phyloP scores from a whole-genome alignment of 352 stramenopile species.

The Phytophthora aleatoria region DNA sequence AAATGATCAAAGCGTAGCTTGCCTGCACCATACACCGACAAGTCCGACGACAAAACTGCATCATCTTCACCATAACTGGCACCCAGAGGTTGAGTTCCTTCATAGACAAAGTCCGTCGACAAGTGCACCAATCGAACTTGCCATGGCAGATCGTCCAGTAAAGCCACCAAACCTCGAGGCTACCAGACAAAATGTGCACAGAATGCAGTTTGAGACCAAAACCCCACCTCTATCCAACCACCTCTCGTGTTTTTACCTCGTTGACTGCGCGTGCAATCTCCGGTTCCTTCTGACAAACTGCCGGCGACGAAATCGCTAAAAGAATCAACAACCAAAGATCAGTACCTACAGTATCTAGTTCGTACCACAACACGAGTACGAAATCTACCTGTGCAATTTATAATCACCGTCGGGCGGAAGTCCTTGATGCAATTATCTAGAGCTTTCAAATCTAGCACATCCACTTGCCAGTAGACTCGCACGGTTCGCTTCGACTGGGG shows the following conservation, averaged over 20 bases:
- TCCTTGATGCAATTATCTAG: slow-evolving; percentile 40
- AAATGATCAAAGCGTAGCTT: slow-evolving; percentile 64
- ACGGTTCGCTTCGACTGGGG: slow-evolving; percentile 15
- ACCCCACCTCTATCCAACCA: not conserved
- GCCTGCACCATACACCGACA: slow-evolving; percentile 50
- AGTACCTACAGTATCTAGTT: not conserved
- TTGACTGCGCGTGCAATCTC: slow-evolving; percentile 45
- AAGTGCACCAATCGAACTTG: slow-evolving; percentile 59
- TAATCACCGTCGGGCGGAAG: slow-evolving; percentile 47
- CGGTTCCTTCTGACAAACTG: slow-evolving; percentile 57
- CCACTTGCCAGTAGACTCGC: slow-evolving; percentile 50
- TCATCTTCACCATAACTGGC: slow-evolving; percentile 50
- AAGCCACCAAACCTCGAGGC: slow-evolving; percentile 42
- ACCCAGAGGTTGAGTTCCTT: slow-evolving; percentile 29
- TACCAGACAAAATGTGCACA: slow-evolving; percentile 9
- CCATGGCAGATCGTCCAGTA: slow-evolving; percentile 31
- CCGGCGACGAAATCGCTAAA: slow-evolving; percentile 61
- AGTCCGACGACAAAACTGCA: slow-evolving; percentile 5
- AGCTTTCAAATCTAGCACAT: slow-evolving; percentile 34
- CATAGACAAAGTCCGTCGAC: slow-evolving; percentile 77
- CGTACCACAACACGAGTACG: not conserved
- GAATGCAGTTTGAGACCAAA: not conserved
- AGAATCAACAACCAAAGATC: not conserved
- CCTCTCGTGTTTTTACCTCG: slow-evolving; percentile 35
- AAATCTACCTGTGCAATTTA: slow-evolving; percentile 64